Conservation (phyloP, 805 yeast species). For the Saturnispora sekii region DNA sequence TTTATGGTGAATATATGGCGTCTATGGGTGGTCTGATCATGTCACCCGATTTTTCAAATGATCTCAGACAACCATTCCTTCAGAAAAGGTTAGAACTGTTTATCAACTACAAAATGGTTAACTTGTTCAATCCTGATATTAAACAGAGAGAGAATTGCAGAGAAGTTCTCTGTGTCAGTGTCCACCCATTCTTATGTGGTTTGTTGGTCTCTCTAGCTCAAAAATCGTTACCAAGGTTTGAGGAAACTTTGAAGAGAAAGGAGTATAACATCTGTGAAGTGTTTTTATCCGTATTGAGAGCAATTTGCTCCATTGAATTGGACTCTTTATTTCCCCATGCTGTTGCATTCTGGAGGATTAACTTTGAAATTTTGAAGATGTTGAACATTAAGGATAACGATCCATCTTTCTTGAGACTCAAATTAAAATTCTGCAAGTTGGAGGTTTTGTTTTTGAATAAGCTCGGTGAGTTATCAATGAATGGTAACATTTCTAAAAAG, state of each 20-base stretch:
- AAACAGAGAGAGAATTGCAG: constrained; percentile 56
- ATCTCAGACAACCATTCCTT: constrained; percentile 21
- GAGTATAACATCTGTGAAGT: constrained; percentile 24
- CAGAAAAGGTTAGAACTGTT: constrained; percentile 21
- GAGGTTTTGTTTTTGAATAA: constrained; percentile 22
- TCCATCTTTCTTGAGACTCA: constrained; percentile 21
- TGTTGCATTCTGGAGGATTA: constrained; percentile 21
- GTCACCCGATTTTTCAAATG: constrained; percentile 20
- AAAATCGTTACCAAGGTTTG: constrained; percentile 19
- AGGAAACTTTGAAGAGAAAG: constrained; percentile 15
- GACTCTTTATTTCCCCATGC: constrained; percentile 21
- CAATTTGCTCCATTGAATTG: constrained; percentile 20
- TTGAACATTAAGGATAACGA: constrained; percentile 18
- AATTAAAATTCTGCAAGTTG: constrained; percentile 24
- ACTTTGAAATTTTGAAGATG: constrained; percentile 16
- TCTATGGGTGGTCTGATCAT: constrained; percentile 59
- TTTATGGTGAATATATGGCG: constrained; percentile 65
- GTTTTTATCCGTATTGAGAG: constrained; percentile 21
- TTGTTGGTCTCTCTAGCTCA: constrained; percentile 16
- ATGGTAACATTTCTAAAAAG: constrained; percentile 23
- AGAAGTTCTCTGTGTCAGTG: constrained; percentile 46
- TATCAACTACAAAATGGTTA: constrained; percentile 17
- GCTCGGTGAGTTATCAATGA: constrained; percentile 22
- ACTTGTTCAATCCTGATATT: constrained; percentile 19
- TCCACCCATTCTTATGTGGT: constrained; percentile 37